Evolutionary conservation across 345 rosid genomes (phyloP).

Genomic region (Leavenworthia alabamica): DNA sequence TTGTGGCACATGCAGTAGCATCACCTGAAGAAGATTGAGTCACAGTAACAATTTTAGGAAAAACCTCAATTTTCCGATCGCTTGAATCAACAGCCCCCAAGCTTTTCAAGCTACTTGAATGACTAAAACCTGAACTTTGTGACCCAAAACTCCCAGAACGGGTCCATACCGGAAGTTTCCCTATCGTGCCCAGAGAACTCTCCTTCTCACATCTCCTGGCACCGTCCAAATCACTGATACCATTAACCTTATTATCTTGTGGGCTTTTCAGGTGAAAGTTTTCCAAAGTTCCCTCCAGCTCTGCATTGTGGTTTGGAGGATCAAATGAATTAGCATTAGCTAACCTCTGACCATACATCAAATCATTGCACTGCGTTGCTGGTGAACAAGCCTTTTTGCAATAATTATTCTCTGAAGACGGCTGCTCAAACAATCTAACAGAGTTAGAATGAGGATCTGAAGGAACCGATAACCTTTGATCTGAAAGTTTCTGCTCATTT

Average conservation of each 20-base stretch:
- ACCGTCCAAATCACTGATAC: slow-evolving; percentile 39
- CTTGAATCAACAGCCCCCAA: slow-evolving; percentile 56
- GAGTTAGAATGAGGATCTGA: slow-evolving; percentile 19
- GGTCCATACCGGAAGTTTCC: slow-evolving; percentile 73
- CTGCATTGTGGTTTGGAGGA: slow-evolving; percentile 19
- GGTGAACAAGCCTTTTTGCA: slow-evolving; percentile 23
- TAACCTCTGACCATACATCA: slow-evolving; percentile 19
- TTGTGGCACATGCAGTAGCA: slow-evolving; percentile 47
- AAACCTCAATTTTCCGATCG: slow-evolving; percentile 50
- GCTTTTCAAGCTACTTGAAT: slow-evolving; percentile 83
- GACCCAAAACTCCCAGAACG: slow-evolving; percentile 74
- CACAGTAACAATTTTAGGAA: slow-evolving; percentile 38
- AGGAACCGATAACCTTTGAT: slow-evolving; percentile 23
- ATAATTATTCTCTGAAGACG: slow-evolving; percentile 20
- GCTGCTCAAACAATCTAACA: slow-evolving; percentile 25
- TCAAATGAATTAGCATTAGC: slow-evolving; percentile 17
- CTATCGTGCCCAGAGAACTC: slow-evolving; percentile 38
- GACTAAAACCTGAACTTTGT: slow-evolving; percentile 74
- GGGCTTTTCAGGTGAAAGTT: slow-evolving; percentile 41
- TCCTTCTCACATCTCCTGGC: slow-evolving; percentile 49
- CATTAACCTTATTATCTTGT: slow-evolving; percentile 41
- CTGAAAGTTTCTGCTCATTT: slow-evolving; percentile 20
- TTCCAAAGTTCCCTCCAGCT: slow-evolving; percentile 18
- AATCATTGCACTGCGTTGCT: slow-evolving; percentile 24
- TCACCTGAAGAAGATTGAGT: slow-evolving; percentile 62